phyloP scores from a whole-genome alignment of 371 early-diverging fungal genomes.

The Zychaea mexicana region DNA sequence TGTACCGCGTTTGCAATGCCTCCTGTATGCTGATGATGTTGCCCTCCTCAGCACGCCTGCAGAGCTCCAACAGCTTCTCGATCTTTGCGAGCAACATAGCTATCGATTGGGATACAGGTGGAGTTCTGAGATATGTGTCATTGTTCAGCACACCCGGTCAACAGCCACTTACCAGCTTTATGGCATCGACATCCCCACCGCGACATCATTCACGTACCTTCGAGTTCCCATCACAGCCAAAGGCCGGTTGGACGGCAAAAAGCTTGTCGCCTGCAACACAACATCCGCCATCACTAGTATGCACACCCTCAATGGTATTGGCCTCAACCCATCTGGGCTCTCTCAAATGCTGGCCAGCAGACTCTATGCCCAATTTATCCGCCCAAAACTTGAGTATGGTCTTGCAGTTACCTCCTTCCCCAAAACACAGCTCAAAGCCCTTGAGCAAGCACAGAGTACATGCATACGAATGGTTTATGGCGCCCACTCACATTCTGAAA shows the following conservation, averaged over 20 bases:
- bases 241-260: not conserved
- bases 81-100: slow-evolving; percentile 15
- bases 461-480: no score
- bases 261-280: not conserved
- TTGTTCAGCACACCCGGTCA: slow-evolving; percentile 3
- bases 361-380: slow-evolving; percentile 9
- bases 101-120: slow-evolving; percentile 23
- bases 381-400: slow-evolving; percentile 13
- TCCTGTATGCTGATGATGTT: slow-evolving; percentile 36
- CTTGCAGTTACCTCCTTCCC: slow-evolving; percentile 10
- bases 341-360: not conserved
- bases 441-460: no score
- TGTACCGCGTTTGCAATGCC: not conserved
- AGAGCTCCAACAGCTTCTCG: slow-evolving; percentile 18
- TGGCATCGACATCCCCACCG: not conserved
- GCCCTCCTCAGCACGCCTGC: slow-evolving; percentile 18
- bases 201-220: not conserved
- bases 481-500: no score
- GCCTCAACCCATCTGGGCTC: not conserved
- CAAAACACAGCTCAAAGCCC: slow-evolving; percentile 6
- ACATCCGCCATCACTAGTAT: not conserved
- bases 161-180: not conserved
- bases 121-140: slow-evolving; percentile 1
- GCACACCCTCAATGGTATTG: slow-evolving; percentile 5
- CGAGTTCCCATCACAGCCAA: slow-evolving; percentile 3